These are phyloP conservation scores for Aspergillus piperis DNA, from an alignment of 2,329 filamentous ascomycete species.

Conservation along the genomic window DNA sequence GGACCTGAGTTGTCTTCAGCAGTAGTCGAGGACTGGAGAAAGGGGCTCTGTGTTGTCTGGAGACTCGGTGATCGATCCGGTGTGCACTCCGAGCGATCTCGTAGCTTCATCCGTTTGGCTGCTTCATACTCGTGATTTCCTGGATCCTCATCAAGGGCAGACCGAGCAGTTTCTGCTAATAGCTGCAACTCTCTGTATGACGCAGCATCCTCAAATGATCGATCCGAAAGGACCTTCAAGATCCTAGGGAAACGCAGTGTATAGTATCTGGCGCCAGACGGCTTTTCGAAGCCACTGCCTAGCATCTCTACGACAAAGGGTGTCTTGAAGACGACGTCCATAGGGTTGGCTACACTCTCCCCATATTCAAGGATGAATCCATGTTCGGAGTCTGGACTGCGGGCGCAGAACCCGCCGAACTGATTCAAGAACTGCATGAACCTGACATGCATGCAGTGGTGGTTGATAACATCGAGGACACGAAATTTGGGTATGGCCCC, in stretches of 20 bases:
- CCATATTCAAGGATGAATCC: slow-evolving; percentile 52
- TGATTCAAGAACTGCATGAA: slow-evolving; percentile 55
- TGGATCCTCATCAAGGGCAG: slow-evolving; percentile 53
- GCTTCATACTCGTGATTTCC: slow-evolving; percentile 63
- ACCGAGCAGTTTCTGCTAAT: slow-evolving; percentile 61
- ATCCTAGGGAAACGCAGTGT: slow-evolving; percentile 75
- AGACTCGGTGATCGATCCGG: slow-evolving; percentile 26
- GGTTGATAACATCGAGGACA: slow-evolving; percentile 64
- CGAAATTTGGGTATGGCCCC: slow-evolving; percentile 60
- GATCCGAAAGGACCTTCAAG: slow-evolving; percentile 75
- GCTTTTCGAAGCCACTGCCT: slow-evolving; percentile 77
- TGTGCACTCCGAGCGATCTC: slow-evolving; percentile 42
- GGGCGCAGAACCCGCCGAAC: slow-evolving; percentile 49
- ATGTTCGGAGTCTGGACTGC: slow-evolving; percentile 36
- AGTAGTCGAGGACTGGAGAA: slow-evolving; percentile 9
- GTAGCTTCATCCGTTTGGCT: slow-evolving; percentile 61
- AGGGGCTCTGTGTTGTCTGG: slow-evolving; percentile 23
- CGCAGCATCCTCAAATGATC: slow-evolving; percentile 67
- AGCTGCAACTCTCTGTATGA: slow-evolving; percentile 70
- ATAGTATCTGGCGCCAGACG: slow-evolving; percentile 68
- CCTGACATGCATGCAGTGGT: slow-evolving; percentile 50
- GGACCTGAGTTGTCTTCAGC: background rate
- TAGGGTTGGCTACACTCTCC: slow-evolving; percentile 33
- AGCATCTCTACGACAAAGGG: slow-evolving; percentile 79
- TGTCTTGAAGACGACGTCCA: slow-evolving; percentile 60